A percentile compares a stretch with the other conserved stretches of the same genome.
phyloP scores from a whole-genome alignment of 1,284 basidiomycete species.

The Microbotryum scabiosae region DNA sequence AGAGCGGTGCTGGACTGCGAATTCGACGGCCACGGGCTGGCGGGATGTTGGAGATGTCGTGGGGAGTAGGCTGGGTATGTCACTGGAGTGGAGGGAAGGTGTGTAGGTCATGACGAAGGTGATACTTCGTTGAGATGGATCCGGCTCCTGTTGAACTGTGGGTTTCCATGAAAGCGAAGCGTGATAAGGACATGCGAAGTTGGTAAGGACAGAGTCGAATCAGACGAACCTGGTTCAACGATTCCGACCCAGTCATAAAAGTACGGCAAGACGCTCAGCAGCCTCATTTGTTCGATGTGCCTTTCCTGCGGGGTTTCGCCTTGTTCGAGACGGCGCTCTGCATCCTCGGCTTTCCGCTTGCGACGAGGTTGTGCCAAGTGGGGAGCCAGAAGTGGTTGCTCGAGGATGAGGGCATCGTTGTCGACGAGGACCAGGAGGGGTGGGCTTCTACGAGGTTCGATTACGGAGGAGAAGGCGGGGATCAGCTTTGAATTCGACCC shows the following conservation, averaged over 20 bases:
- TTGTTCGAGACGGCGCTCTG: neutral
- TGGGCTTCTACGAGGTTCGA: neutral
- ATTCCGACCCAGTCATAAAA: conserved; percentile 16
- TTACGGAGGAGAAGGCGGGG: neutral
- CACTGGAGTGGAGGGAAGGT: no score
- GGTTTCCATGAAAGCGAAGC: no score
- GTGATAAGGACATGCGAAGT: no score
- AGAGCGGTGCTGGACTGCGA: no score
- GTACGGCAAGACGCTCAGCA: neutral
- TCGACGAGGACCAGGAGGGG: conserved; percentile 10
- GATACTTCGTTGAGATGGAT: no score
- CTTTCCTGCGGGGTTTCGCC: neutral
- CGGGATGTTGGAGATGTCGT: no score
- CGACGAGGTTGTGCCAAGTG: neutral
- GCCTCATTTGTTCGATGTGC: neutral
- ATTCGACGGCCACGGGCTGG: no score
- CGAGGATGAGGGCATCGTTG: neutral
- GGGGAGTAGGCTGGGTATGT: no score
- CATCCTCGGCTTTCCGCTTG: neutral
- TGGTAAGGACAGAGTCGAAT: no score
- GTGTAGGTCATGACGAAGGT: no score
- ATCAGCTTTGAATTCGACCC: neutral
- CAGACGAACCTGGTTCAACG: neutral
- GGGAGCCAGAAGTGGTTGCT: conserved; percentile 6
- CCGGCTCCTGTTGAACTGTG: no score